A percentile compares a stretch with the other conserved stretches of the same genome.
Conservation (phyloP, 108 stramenopile genomes). For the Stephanodiscus triporus region DNA sequence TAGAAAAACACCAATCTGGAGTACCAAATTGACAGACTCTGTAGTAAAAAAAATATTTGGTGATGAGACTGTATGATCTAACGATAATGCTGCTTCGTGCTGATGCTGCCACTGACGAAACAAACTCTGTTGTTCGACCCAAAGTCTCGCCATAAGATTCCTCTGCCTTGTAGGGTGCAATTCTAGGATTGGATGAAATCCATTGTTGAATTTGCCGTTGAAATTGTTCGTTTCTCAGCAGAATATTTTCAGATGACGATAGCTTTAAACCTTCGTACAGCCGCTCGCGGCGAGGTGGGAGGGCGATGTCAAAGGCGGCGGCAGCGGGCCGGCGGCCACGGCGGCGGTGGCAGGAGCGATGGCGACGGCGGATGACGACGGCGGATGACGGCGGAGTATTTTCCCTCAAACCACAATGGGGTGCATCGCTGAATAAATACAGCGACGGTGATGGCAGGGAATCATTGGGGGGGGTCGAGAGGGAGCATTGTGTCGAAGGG, state of each 20-base stretch:
- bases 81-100: neutral
- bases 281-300: too few species aligned
- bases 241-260: neutral
- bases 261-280: too few species aligned
- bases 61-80: neutral
- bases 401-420: too few species aligned
- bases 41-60: constrained; percentile 18
- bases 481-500: too few species aligned
- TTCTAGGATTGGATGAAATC: constrained; percentile 33
- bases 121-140: constrained; percentile 31
- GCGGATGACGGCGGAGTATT: too few species aligned
- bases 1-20: constrained; percentile 34
- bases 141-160: constrained; percentile 31
- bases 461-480: too few species aligned
- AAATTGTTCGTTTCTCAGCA: neutral
- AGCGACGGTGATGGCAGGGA: too few species aligned
- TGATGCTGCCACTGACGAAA: constrained; percentile 7
- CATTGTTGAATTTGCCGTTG: constrained; percentile 29
- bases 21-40: constrained; percentile 32
- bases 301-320: too few species aligned
- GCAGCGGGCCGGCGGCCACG: too few species aligned
- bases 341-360: too few species aligned
- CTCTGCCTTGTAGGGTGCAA: constrained; percentile 44
- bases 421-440: too few species aligned
- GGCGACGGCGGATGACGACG: too few species aligned